Base-by-base conservation (phyloP, 1,284 basidiomycete species). In the Ceratobasidium sp. region DNA sequence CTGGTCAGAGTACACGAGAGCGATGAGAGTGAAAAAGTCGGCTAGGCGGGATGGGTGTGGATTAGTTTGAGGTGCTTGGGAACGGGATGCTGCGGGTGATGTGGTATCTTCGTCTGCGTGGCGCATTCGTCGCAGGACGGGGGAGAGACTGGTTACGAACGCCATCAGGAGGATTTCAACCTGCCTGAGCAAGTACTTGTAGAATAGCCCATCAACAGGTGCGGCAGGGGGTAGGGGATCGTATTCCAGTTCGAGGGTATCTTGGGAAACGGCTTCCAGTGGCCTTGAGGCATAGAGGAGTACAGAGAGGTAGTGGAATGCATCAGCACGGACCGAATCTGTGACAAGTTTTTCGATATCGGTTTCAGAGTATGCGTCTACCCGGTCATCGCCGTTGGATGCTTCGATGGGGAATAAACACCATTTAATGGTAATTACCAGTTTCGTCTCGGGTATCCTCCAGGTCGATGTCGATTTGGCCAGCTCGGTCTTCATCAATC, bases 81-180 rank as follows among this genome's bases (percentile, higher is more conserved):
- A 84, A 71, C 79, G 84, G 1, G 87, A 87, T 23, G 89, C 80
- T 4, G 88, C 82, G 27, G 89, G 78, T 5, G 33, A 13, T 27
- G 11, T 49, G 58, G 60, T 66, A 75, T 97, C 95, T 77, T 97
- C 95, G 76, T 97, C 94, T 46, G 88, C 82, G 74, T 95, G 92
- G 76, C 94, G 93, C 76, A 97, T 88, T 76, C 92, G 93, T 49
- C 91, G 86, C n/a, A 97, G 82, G 76, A 95, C 90, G 0, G 90
- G 89, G 13, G 90, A 91, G 7, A 91, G 89, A 71, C 89, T 87
- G 0, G 85, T 87, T 73, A 97, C 87, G 47, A 91, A 79, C 16
- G 86, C 85, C 39, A 88, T 83, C 41, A 95, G 78, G 16, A 96
- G 82, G 1, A 80, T 80, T 74, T 95, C 92, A 69, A 92, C 85